Evolutionary conservation across 148 eudicot species (phyloP).

Genomic region (Fagopyrum esculentum): DNA sequence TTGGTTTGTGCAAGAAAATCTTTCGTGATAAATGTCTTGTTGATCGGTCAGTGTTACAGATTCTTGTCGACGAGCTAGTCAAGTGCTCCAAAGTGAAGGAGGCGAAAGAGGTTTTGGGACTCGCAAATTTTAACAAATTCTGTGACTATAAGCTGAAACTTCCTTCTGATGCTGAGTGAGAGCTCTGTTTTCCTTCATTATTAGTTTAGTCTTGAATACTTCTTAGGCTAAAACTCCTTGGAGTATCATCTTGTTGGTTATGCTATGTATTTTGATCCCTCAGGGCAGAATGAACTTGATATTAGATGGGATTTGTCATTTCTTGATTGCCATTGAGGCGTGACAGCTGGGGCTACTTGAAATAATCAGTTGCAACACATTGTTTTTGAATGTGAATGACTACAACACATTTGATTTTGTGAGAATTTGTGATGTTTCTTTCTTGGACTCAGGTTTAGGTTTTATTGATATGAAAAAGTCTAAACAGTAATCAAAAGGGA

Average conservation of each 20-base stretch:
- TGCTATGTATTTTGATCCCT: background rate
- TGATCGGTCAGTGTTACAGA: constrained; percentile 19
- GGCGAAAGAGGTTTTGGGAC: constrained; percentile 21
- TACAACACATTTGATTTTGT: background rate
- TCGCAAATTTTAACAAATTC: constrained; percentile 18
- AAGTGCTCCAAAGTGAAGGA: constrained; percentile 18
- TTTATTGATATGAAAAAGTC: too few relatives aligned
- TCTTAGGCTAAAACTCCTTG: background rate
- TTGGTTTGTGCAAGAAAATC: constrained; percentile 22
- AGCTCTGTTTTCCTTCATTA: background rate
- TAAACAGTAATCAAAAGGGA: too few relatives aligned
- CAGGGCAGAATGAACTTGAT: background rate
- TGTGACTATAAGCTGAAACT: constrained; percentile 11
- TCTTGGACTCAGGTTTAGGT: background rate
- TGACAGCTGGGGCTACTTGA: background rate
- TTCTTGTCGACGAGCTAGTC: constrained; percentile 27
- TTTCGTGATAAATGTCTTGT: constrained; percentile 12
- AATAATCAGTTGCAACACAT: background rate
- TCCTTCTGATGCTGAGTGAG: background rate
- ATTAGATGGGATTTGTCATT: background rate
- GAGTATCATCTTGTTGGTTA: background rate
- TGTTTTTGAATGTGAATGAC: background rate
- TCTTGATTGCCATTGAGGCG: background rate
- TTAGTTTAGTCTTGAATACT: background rate
- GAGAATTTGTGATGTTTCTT: background rate